These are phyloP conservation scores for Xanthoconium separans DNA, from an alignment of 1,284 basidiomycete genomes.

Conservation along the genomic window DNA sequence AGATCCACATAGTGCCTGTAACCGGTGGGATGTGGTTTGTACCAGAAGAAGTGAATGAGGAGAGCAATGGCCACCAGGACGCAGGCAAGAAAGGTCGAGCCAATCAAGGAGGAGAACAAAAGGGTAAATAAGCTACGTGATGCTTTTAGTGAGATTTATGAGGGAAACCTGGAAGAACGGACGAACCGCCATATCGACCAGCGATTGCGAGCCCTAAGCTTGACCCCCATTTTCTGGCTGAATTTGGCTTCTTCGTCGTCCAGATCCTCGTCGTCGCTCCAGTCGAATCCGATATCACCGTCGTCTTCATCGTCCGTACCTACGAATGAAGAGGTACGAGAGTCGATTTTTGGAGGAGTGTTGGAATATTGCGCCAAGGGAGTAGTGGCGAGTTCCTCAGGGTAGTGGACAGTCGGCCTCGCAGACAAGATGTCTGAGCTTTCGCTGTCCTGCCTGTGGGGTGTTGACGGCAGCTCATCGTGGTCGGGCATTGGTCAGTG, in stretches of 20 bases:
- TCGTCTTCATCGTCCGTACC: slow-evolving; percentile 62
- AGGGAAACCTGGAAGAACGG: neutral
- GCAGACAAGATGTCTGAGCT: slow-evolving; percentile 12
- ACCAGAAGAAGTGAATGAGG: slow-evolving; percentile 67
- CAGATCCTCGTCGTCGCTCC: slow-evolving; percentile 73
- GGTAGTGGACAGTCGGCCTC: slow-evolving; percentile 54
- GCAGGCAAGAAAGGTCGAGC: slow-evolving; percentile 62
- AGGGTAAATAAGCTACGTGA: slow-evolving; percentile 51
- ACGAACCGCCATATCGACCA: slow-evolving; percentile 58
- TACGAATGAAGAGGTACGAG: slow-evolving; percentile 47
- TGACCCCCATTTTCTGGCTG: slow-evolving; percentile 54
- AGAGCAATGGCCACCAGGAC: slow-evolving; percentile 60
- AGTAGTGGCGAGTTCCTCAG: slow-evolving; percentile 36
- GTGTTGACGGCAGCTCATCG: slow-evolving; percentile 10
- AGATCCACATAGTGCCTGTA: slow-evolving; percentile 59
- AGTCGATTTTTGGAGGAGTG: slow-evolving; percentile 32
- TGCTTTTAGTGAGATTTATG: slow-evolving; percentile 2
- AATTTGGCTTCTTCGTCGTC: slow-evolving; percentile 68
- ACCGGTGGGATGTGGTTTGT: slow-evolving; percentile 53
- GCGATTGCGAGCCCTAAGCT: slow-evolving; percentile 39
- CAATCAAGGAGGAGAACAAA: slow-evolving; percentile 69
- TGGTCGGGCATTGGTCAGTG: slow-evolving; percentile 22
- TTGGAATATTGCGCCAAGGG: slow-evolving; percentile 25
- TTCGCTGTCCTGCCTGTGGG: slow-evolving; percentile 10
- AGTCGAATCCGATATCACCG: slow-evolving; percentile 56